Percentiles rank a stretch among this genome's conserved stretches.
Evolutionary conservation across 495 filamentous ascomycete species (phyloP).

Genomic region (Hamigera avellanea): DNA sequence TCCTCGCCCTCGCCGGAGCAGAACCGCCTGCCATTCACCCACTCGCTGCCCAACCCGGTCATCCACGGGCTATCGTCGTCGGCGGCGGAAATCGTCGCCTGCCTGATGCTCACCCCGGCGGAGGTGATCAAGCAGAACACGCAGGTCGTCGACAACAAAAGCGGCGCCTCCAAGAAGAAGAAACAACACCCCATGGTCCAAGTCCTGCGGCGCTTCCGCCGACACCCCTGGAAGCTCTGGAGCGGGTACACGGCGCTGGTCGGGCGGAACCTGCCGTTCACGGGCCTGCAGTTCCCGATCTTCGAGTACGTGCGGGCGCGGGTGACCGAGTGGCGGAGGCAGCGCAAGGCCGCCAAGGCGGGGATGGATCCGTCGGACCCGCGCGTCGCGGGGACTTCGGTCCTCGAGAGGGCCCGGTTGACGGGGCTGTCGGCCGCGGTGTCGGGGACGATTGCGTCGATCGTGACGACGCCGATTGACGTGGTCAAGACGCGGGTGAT

Average conservation of each 20-base stretch:
- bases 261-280: slow-evolving; percentile 74
- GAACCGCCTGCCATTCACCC: slow-evolving; percentile 19
- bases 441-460: slow-evolving; percentile 57
- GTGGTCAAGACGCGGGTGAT: slow-evolving; percentile 77
- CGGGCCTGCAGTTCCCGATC: slow-evolving; percentile 77
- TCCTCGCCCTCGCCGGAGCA: slow-evolving; percentile 27
- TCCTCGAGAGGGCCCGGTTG: slow-evolving; percentile 52
- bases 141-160: slow-evolving; percentile 43
- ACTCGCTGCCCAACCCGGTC: slow-evolving; percentile 45
- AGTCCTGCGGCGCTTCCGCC: slow-evolving; percentile 42
- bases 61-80: slow-evolving; percentile 63
- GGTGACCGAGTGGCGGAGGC: slow-evolving; percentile 24
- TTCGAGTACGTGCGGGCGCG: slow-evolving; percentile 54
- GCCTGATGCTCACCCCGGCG: slow-evolving; percentile 74
- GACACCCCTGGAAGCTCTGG: slow-evolving; percentile 51
- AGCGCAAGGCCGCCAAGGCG: slow-evolving; percentile 6
- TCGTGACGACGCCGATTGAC: slow-evolving; percentile 70
- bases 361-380: slow-evolving; percentile 5
- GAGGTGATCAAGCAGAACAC: slow-evolving; percentile 93
- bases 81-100: slow-evolving; percentile 67
- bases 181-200: slow-evolving; percentile 37
- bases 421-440: slow-evolving; percentile 59
- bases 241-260: slow-evolving; percentile 70
- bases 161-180: background rate
- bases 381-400: slow-evolving; percentile 7